Percentiles rank a stretch among this genome's conserved stretches.
Conservation (phyloP, 1,284 basidiomycete genomes). For the Pseudozyma hubeiensis region DNA sequence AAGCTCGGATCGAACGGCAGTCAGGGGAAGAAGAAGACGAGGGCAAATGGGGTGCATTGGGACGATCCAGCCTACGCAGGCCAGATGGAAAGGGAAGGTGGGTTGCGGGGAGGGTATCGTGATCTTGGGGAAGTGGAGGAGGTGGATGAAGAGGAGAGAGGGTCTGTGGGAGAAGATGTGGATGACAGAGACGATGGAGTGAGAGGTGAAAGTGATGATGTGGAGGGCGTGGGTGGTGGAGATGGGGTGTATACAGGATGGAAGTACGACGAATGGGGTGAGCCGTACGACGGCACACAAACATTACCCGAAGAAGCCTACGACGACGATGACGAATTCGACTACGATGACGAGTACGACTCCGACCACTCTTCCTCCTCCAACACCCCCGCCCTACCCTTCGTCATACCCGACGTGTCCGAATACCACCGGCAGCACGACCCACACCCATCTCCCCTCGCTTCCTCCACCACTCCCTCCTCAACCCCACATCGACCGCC, state of each 20-base stretch:
- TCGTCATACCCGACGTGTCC: conserved; percentile 25
- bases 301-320: not conserved
- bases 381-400: conserved; percentile 2
- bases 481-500: conserved; percentile 19
- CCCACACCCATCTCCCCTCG: not conserved
- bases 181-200: not conserved
- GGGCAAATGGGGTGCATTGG: conserved; percentile 13
- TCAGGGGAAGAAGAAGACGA: not conserved
- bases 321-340: not conserved
- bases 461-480: not conserved
- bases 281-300: conserved; percentile 3
- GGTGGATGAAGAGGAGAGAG: not conserved
- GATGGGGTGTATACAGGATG: conserved; percentile 7
- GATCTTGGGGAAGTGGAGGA: not conserved
- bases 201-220: not conserved
- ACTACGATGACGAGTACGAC: conserved; percentile 7
- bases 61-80: conserved; percentile 18
- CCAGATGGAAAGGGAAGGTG: not conserved
- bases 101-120: not conserved
- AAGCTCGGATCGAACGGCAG: not conserved
- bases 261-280: conserved; percentile 37
- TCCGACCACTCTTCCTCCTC: not conserved
- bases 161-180: not conserved
- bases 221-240: not conserved
- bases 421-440: conserved; percentile 19